Base-by-base conservation (phyloP, 106 monocot species). In the Acanthochlamys bracteata region DNA sequence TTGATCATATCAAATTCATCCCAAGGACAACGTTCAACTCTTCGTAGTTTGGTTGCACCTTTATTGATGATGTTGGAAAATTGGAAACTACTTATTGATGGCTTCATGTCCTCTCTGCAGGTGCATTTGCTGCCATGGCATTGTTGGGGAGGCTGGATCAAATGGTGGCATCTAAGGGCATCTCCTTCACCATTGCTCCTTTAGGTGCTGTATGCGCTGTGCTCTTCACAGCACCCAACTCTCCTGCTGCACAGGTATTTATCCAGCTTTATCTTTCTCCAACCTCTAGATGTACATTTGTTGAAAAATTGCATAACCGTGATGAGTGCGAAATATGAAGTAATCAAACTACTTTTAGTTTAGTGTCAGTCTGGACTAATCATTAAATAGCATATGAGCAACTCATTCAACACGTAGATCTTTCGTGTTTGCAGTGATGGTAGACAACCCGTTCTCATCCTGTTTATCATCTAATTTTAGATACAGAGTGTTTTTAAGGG, bases 41-140 rank as follows among this genome's bases (percentile, higher is more conserved):
- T 15, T 19, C 55, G n/a, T n/a, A n/a, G n/a, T n/a, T n/a, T n/a
- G n/a, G n/a, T 20, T 22, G 10, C 20, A 6, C 10, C n/a, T 20
- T 17, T 10, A 21, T 19, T 19, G 20, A 3, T 55, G 16, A 10
- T 9, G 11, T 20, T 10, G n/a, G 16, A 16, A 54, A 46, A 46
- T 23, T 55, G 49, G 20, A 14, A 23, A 23, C 20, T 11, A 24
- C 4, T n/a, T 53, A 15, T n/a, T 51, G 24, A 46, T 13, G 57
- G 16, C 0, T 11, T n/a, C 53, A 41, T 63, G 13, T 25, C 24
- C 22, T 49, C 15, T 17, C 49, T 14, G 54, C 68, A 88, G 92
- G 93, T 24, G 93, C 93, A 41, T 93, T 93, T 61, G 71, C 63
- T 13, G 89, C 93, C 42, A 93, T 93, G 93, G 93, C 89, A 4